A percentile compares a stretch with the other conserved stretches of the same genome.
Evolutionary conservation across 2,329 filamentous ascomycete species (phyloP).

Genomic region (Fusarium neocosmosporiellum): DNA sequence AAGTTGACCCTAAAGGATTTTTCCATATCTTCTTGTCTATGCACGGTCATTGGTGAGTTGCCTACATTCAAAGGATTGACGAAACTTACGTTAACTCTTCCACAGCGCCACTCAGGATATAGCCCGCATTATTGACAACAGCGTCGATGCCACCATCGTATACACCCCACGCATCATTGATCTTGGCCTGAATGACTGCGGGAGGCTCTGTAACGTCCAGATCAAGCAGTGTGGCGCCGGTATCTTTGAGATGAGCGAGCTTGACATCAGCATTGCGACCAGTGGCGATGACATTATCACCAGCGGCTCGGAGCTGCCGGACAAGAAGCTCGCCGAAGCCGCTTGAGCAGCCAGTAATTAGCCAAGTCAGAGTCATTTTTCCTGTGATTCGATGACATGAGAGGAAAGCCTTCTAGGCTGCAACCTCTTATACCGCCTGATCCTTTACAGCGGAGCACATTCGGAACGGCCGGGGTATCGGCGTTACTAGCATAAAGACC

Average conservation of each 20-base stretch:
- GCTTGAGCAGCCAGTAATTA: constrained; percentile 58
- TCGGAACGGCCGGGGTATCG: background rate
- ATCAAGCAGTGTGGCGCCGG: constrained; percentile 32
- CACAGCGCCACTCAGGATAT: constrained; percentile 37
- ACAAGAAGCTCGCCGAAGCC: constrained; percentile 55
- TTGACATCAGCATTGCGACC: constrained; percentile 50
- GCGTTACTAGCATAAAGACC: background rate
- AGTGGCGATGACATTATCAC: constrained; percentile 56
- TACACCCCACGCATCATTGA: constrained; percentile 29
- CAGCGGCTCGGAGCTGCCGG: constrained; percentile 49
- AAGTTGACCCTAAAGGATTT: constrained; percentile 50
- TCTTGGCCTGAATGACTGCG: constrained; percentile 15
- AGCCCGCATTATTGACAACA: constrained; percentile 55
- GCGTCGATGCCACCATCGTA: constrained; percentile 49
- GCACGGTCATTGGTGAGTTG: background rate
- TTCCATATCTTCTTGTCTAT: constrained; percentile 42
- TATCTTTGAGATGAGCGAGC: constrained; percentile 48
- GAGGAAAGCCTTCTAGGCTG: background rate
- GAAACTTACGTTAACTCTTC: constrained; percentile 40
- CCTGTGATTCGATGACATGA: background rate
- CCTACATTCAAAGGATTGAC: accelerated
- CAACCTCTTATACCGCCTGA: background rate
- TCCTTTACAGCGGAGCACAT: background rate
- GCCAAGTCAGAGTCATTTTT: constrained; percentile 44
- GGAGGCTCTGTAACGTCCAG: constrained; percentile 27